phyloP scores from a whole-genome alignment of 208 protist genomes.

The Naegleria gruberi region DNA sequence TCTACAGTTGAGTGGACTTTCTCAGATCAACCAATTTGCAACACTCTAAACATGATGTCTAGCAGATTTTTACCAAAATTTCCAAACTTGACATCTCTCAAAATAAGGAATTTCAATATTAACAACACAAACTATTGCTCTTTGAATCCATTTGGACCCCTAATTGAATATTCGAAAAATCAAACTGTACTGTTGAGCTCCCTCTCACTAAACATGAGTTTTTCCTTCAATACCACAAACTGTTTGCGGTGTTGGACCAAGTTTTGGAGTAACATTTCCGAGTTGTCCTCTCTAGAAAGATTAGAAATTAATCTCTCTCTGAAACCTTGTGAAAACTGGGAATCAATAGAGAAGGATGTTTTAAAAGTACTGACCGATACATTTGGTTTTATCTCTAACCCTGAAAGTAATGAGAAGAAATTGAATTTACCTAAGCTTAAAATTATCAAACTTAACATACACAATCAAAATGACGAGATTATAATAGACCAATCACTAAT shows the following conservation, averaged over 20 bases:
- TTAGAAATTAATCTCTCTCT: neutral
- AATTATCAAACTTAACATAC: neutral
- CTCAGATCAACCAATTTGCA: neutral
- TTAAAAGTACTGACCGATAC: neutral
- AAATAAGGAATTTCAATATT: neutral
- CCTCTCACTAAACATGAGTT: neutral
- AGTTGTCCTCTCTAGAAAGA: neutral
- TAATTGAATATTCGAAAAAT: neutral
- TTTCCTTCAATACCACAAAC: neutral
- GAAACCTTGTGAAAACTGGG: neutral
- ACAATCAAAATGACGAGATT: neutral
- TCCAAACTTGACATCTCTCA: neutral
- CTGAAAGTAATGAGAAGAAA: neutral
- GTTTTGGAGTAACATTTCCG: neutral
- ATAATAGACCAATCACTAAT: neutral
- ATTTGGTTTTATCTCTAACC: neutral
- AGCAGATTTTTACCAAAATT: neutral
- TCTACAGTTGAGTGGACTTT: neutral
- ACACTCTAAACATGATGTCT: neutral
- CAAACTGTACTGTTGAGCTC: neutral
- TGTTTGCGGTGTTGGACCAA: neutral
- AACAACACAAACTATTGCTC: neutral
- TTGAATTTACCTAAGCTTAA: neutral
- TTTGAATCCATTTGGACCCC: neutral
- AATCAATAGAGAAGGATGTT: too few relatives aligned